Evolutionary conservation across 1,284 basidiomycete species (phyloP), one percentile per base, ranked within the genome.

Genomic region (Rhodotorula glutinis): DNA sequence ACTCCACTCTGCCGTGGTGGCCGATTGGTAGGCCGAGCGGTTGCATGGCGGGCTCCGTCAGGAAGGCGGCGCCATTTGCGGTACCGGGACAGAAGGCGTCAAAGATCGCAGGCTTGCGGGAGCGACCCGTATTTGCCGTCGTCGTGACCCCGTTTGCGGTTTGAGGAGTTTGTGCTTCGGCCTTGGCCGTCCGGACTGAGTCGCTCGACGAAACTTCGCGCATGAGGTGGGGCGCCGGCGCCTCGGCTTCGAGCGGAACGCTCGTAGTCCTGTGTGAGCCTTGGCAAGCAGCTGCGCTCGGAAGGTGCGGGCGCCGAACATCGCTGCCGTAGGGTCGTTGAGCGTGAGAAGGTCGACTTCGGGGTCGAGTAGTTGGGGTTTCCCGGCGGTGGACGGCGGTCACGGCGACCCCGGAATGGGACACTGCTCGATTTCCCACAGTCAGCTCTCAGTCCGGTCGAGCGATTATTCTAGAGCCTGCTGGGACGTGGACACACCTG

Each of bases 111-210:
- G 62, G 62, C 44, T 73, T 64, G 16, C 63, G 23, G 55, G 60
- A 73, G 17, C 71, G 55, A 38, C 5, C 33, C 33, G 33, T 11
- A 5, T 5, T 5, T 38, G 11, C 33, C 33, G 33, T 11, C 33
- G 33, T 11, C 11, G 33, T 38, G 33, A 38, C 7, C 33, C 11
- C 33, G 33, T 7, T 38, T 11, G 33, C 7, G 11, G 27, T 38
- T 4, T 43, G 19, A 33, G 59, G 16, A 14, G 14, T 23, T 4
- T 21, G 38, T 17, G 65, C 62, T 17, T 63, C 65, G 1, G 71
- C 66, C n/a, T 53, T 58, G 5, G 71, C 71, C 0, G 74, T 74
- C 3, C 74, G 67, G 41, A 74, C 72, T 38, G 74, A 72, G 53
- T 75, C 74, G 60, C 63, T 69, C 21, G 67, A 70, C 16, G 66